Evolutionary conservation across 495 filamentous ascomycete genomes (phyloP).

Genomic region (Lepidopterella palustris): DNA sequence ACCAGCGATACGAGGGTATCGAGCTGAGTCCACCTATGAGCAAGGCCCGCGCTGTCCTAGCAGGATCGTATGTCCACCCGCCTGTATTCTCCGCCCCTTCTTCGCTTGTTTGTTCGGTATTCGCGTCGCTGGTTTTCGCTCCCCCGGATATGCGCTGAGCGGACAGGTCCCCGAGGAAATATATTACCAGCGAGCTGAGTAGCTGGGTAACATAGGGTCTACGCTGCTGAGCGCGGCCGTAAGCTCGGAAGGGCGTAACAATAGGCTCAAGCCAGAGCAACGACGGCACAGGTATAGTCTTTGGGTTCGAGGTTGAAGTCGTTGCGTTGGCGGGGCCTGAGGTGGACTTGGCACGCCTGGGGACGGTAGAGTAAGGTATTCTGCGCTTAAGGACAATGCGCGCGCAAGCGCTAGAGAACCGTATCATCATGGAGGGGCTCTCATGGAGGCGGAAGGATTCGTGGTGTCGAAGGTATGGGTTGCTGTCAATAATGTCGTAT

Average conservation of each 20-base stretch:
- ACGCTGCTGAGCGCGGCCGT: slow-evolving; percentile 60
- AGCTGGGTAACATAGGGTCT: slow-evolving; percentile 75
- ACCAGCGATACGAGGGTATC: slow-evolving; percentile 81
- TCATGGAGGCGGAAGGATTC: no score
- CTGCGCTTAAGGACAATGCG: slow-evolving; percentile 11
- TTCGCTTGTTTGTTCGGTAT: neutral
- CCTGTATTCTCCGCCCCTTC: slow-evolving; percentile 1
- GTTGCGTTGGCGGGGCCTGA: neutral
- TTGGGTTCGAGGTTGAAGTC: neutral
- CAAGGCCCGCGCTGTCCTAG: slow-evolving; percentile 63
- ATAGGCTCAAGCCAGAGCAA: slow-evolving; percentile 35
- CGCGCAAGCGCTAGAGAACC: slow-evolving; percentile 13
- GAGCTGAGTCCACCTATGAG: slow-evolving; percentile 63
- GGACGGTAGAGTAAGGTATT: slow-evolving; percentile 1
- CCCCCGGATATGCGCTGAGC: slow-evolving; percentile 66
- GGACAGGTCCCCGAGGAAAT: slow-evolving; percentile 70
- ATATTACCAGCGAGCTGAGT: slow-evolving; percentile 66
- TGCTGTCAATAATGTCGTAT: no score
- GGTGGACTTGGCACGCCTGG: neutral
- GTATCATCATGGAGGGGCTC: no score
- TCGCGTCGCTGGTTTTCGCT: slow-evolving; percentile 5
- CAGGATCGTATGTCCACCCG: slow-evolving; percentile 44
- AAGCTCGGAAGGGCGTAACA: slow-evolving; percentile 52
- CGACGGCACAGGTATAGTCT: slow-evolving; percentile 32
- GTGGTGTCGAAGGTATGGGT: no score